Conservation (phyloP, 1,284 basidiomycete species). For the Trametes versicolor region DNA sequence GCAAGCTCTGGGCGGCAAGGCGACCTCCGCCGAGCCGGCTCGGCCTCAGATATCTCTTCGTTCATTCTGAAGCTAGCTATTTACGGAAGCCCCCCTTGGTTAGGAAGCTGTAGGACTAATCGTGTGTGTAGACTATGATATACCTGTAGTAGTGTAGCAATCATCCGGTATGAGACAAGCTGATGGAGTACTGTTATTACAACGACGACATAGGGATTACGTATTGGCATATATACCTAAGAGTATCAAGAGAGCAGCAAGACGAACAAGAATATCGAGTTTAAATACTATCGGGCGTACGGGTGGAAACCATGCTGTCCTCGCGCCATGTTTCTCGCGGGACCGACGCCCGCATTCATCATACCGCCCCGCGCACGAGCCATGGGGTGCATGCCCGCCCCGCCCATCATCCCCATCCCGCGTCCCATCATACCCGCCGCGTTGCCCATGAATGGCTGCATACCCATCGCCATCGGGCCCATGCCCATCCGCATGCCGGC, state of each 20-base stretch:
- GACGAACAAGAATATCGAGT: neutral
- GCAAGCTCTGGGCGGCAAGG: constrained; percentile 67
- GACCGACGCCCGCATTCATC: constrained; percentile 61
- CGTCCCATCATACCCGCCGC: constrained; percentile 37
- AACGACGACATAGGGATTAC: constrained; percentile 34
- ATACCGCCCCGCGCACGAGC: constrained; percentile 44
- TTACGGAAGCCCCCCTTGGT: constrained; percentile 11
- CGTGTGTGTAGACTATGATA: constrained; percentile 31
- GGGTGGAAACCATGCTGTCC: constrained; percentile 72
- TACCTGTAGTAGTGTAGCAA: constrained; percentile 31
- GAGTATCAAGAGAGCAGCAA: constrained; percentile 18
- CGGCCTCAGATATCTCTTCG: constrained; percentile 86
- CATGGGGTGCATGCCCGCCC: constrained; percentile 34
- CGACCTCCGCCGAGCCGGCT: constrained; percentile 46
- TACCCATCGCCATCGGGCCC: constrained; percentile 46
- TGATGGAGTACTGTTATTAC: constrained; percentile 31
- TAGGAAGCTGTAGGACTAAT: constrained; percentile 30
- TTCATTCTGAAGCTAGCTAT: constrained; percentile 60
- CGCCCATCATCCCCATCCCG: constrained; percentile 49
- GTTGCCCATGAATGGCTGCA: constrained; percentile 41
- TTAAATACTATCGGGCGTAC: constrained; percentile 56
- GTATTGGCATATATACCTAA: constrained; percentile 33
- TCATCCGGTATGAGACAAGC: constrained; percentile 31
- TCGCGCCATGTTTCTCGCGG: constrained; percentile 60
- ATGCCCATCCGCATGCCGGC: constrained; percentile 45